Conservation (phyloP, 805 yeast species). For the Zygosaccharomyces pseudorouxii region DNA sequence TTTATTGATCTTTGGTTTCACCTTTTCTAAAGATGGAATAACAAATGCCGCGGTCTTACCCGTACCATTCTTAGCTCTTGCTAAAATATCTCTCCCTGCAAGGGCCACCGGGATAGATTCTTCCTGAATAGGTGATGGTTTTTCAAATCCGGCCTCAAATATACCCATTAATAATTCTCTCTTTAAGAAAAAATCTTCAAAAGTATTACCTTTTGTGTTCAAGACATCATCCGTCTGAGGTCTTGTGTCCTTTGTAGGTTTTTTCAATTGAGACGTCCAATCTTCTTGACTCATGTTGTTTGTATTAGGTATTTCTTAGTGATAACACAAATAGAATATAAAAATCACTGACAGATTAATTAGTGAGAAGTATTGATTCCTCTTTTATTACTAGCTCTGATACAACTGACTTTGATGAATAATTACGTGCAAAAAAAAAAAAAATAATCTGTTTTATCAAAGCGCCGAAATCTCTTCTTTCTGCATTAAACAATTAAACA, state of each 20-base stretch:
- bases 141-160: conserved; percentile 97
- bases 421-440: background rate
- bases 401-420: background rate
- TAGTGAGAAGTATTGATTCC: background rate
- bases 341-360: background rate
- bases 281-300: conserved; percentile 17
- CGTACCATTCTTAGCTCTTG: conserved; percentile 97
- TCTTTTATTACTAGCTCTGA: background rate
- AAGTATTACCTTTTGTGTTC: conserved; percentile 81
- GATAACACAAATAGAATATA: background rate
- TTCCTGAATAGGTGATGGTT: conserved; percentile 97
- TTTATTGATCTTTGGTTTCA: conserved; percentile 76
- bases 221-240: conserved; percentile 97
- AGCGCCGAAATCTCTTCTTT: background rate
- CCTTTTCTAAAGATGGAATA: conserved; percentile 85
- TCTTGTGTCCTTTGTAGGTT: conserved; percentile 84
- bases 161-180: conserved; percentile 97
- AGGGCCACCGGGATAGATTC: conserved; percentile 94
- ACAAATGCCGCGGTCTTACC: conserved; percentile 98
- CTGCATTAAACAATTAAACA: background rate
- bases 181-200: conserved; percentile 87
- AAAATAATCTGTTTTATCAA: background rate
- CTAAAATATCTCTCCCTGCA: conserved; percentile 91
- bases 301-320: conserved; percentile 1
- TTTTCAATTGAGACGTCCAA: conserved; percentile 71